Percentiles rank a stretch among this genome's conserved stretches.
Evolutionary conservation across 2,329 filamentous ascomycete genomes (phyloP).

Genomic region (Exserohilum turcica): DNA sequence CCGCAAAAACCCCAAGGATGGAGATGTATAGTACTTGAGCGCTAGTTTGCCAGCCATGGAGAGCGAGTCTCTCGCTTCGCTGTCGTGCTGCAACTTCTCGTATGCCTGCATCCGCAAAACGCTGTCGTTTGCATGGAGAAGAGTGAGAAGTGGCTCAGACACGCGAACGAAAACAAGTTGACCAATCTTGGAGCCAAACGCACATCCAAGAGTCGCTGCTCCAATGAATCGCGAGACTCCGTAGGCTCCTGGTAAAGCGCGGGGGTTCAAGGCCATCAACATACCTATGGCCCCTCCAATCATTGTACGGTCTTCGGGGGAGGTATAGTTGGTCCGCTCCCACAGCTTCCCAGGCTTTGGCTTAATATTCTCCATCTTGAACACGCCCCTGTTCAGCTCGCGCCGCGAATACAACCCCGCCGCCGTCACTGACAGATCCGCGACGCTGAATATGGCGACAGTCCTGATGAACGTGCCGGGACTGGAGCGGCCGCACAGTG

Average conservation of each 20-base stretch:
- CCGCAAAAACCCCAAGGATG: background rate
- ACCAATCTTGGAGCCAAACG: constrained; percentile 13
- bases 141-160: constrained; percentile 2
- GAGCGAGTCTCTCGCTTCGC: constrained; percentile 16
- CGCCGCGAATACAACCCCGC: constrained; percentile 18
- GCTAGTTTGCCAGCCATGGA: constrained; percentile 17
- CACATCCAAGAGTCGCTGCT: constrained; percentile 20
- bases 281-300: constrained; percentile 21
- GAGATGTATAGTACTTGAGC: constrained; percentile 14
- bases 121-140: constrained; percentile 4
- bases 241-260: constrained; percentile 21
- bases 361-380: constrained; percentile 24
- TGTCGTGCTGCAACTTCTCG: constrained; percentile 11
- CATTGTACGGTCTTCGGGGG: constrained; percentile 21
- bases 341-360: constrained; percentile 25
- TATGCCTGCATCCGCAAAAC: constrained; percentile 7
- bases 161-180: constrained; percentile 1
- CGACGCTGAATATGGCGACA: constrained; percentile 15
- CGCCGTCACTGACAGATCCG: constrained; percentile 14
- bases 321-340: constrained; percentile 27
- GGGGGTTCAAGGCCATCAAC: constrained; percentile 19
- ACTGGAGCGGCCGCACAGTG: constrained; percentile 21
- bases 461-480: constrained; percentile 25
- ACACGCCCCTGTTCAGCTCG: constrained; percentile 25
- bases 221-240: constrained; percentile 27